Percentiles rank a stretch among this genome's conserved stretches.
phyloP scores from a whole-genome alignment of 2,329 filamentous ascomycete genomes.

The Colletotrichum tropicale region DNA sequence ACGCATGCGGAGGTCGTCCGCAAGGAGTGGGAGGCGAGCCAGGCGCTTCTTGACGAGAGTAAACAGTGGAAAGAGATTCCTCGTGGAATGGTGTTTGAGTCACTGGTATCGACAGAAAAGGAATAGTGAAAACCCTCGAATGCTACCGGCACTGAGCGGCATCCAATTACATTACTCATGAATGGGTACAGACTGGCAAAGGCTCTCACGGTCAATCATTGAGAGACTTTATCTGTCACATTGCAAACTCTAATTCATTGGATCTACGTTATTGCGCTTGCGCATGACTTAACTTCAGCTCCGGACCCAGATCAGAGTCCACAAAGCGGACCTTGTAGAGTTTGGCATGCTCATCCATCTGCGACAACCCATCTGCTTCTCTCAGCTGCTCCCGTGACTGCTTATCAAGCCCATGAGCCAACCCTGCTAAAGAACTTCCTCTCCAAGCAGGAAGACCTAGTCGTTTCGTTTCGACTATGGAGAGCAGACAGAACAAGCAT shows the following conservation, averaged over 20 bases:
- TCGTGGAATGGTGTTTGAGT: not conserved
- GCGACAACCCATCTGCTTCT: not conserved
- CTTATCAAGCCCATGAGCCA: not conserved
- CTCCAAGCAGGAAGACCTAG: not conserved
- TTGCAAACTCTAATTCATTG: not conserved
- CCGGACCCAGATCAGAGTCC: not conserved
- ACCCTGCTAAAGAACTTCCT: not conserved
- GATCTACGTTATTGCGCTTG: not conserved
- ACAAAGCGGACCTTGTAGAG: not conserved
- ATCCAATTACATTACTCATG: not conserved
- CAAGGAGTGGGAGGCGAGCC: not conserved
- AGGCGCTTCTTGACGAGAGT: not conserved
- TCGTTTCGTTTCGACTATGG: not conserved
- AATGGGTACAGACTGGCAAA: not conserved
- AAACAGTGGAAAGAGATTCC: conserved; percentile 7
- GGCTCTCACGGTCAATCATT: not conserved
- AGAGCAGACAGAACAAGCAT: not conserved
- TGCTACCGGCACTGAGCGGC: not conserved
- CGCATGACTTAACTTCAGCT: not conserved
- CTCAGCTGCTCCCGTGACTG: not conserved
- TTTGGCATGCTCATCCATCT: not conserved
- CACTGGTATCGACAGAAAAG: not conserved
- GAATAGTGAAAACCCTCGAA: not conserved
- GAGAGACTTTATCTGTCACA: not conserved
- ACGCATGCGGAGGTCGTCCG: not conserved